phyloP scores from a whole-genome alignment of 495 filamentous ascomycete genomes.

The Penicillium robsamsonii region DNA sequence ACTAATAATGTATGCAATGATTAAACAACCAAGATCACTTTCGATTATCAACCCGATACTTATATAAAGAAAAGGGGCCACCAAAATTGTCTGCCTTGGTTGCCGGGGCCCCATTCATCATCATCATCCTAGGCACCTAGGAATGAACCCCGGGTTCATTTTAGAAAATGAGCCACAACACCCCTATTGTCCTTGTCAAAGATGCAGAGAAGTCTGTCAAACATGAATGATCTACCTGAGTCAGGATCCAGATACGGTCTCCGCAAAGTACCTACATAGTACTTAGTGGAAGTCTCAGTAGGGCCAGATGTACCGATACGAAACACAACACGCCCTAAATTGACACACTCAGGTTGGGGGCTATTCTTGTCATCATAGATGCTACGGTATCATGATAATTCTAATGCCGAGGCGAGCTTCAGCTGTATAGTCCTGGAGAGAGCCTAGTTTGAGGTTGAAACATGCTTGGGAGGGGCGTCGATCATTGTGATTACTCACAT shows the following conservation, averaged over 20 bases:
- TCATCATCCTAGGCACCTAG: constrained; percentile 13
- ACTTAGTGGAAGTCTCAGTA: neutral
- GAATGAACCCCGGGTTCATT: constrained; percentile 1
- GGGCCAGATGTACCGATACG: neutral
- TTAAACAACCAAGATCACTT: neutral
- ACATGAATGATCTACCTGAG: constrained; percentile 5
- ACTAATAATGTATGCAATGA: constrained; percentile 1
- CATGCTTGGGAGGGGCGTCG: constrained; percentile 5
- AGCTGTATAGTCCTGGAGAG: neutral
- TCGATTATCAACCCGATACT: constrained; percentile 4
- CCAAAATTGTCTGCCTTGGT: constrained; percentile 15
- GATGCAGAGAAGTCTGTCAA: neutral
- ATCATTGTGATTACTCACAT: neutral
- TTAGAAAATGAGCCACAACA: neutral
- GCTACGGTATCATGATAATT: constrained; percentile 5
- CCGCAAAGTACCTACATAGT: neutral
- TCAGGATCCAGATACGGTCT: constrained; percentile 1
- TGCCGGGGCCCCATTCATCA: constrained; percentile 2
- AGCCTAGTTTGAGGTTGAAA: constrained; percentile 16
- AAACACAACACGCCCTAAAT: neutral
- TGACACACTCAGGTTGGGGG: neutral
- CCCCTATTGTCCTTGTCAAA: neutral
- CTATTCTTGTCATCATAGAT: neutral
- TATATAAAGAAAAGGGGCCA: neutral
- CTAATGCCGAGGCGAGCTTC: neutral